Evolutionary conservation across 2,329 filamentous ascomycete species (phyloP), one percentile per base, ranked within the genome.

Genomic region (Parafenestella ontariensis): DNA sequence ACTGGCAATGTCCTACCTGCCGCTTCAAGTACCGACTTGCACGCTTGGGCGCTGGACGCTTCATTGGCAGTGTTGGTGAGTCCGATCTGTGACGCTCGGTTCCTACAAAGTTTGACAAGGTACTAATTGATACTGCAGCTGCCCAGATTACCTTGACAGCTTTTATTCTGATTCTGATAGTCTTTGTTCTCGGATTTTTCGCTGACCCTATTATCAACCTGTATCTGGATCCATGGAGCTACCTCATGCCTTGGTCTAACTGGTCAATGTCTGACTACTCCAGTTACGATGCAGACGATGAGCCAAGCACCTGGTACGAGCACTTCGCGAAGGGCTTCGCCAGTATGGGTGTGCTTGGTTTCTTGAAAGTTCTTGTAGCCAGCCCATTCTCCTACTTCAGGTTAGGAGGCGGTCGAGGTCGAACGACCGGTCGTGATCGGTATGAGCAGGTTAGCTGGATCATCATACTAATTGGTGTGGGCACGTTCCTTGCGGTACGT

Each of bases 151-250:
- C 78, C 1, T 79, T 98, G 64, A 97, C 94, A 0, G 63, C 91
- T 2, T 45, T 82, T 18, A 89, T 96, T 59, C 84, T 97, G 61
- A 52, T 92, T 31, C 58, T 87, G 39, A 83, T 88, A 46, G 83
- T 96, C 23, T 98, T 96, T 69, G 34, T 91, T 0, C 85, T 98
- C 51, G 95, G 95, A 37, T 98, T 97, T 68, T 78, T 98, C 62
- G 94, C 93, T 55, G 93, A 98, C 75, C 93, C 93, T 1, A 91
- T 98, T 56, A 89, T 98, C 74, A 91, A 92, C 65, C 79, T 96
- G 24, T 96, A 94, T 80, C 78, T 94, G 49, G 92, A 96, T 69
- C 92, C 92, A 0, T 77, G 77, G 61, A 69, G 71, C 39, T 77
- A 77, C 11, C 68, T 82, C 8, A 69, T 69, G 26, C 74, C 74